Conservation (phyloP, 139 green algal species). For the Coelastrella sp. region DNA sequence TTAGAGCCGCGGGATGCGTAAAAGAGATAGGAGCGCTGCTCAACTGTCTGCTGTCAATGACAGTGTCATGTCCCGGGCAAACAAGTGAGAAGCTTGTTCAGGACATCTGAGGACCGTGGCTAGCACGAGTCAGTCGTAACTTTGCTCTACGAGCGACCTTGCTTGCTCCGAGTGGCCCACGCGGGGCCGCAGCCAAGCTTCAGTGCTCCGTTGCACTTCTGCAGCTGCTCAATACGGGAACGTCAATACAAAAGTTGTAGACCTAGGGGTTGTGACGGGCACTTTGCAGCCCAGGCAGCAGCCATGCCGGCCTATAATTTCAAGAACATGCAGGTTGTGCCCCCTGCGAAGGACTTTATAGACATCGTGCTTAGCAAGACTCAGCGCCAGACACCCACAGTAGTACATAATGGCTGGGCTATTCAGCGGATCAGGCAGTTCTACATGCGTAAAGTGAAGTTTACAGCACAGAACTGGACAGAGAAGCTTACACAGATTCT, state of each 20-base stretch:
- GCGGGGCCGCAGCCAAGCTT: not conserved
- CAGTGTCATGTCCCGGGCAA: not conserved
- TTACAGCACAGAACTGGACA: conserved; percentile 94
- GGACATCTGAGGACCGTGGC: too few species aligned
- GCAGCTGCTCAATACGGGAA: not conserved
- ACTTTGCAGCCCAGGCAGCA: conserved; percentile 9
- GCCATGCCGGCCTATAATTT: conserved; percentile 95
- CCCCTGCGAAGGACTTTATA: conserved; percentile 95
- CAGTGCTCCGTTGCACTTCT: not conserved
- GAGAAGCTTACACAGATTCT: conserved; percentile 95
- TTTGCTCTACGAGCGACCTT: not conserved
- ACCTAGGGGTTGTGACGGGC: not conserved
- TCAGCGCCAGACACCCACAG: conserved; percentile 98
- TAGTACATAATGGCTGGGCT: conserved; percentile 96
- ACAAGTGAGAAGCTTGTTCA: not conserved
- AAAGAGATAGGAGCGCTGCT: too few species aligned
- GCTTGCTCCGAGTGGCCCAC: not conserved
- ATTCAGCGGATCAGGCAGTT: conserved; percentile 98
- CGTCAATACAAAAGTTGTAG: not conserved
- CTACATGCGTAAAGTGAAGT: conserved; percentile 99
- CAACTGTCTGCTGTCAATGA: not conserved
- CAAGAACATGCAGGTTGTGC: conserved; percentile 95
- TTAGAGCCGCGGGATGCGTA: too few species aligned
- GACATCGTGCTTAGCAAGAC: conserved; percentile 98
- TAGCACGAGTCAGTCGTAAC: too few species aligned